Base-by-base conservation (phyloP, 805 yeast genomes). In the Debaryomyces maramus region DNA sequence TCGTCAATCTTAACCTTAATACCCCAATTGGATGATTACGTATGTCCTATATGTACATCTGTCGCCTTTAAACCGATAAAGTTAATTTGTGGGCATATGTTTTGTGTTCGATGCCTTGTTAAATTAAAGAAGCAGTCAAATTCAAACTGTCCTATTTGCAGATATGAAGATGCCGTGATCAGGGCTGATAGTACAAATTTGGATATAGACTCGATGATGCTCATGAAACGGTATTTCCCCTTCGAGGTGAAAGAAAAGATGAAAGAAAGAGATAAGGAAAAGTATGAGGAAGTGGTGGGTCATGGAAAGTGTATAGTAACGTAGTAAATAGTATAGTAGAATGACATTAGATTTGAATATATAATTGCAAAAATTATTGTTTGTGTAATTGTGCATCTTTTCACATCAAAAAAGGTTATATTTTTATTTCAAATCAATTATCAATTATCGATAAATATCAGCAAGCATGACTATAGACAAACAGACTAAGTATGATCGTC, bases 1-100 rank as follows among this genome's bases (percentile, higher is more conserved):
- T 67, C 66, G 17, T 68, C 78, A 18, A 58, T 85, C 13, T 57
- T 85, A 26, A 70, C 73, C 20, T 58, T 85, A 1, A 64, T 83
- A 1, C 93, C 93, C 1, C 90, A 83, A 55, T 61, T 85, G 4
- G 90, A 85, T 35, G 91, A 85, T 55, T 85, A 83, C 51, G 65
- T 78, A 1, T 85, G 93, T 54, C 88, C 90, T 1, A 78, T 85
- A 7, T 85, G 93, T 55, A 74, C 77, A 56, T 71, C 77, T 2
- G 72, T 85, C 33, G 88, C 89, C 0, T 85, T 73, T 61, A 82
- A 83, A 51, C 93, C 93, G 2, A 80, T 85, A 34, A 62, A 80
- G 34, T 63, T 85, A 11, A 62, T 59, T 7, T 85, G 93, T 57
- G 73, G 73, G 1, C 93, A 85, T 54, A 62, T 83, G 15, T 85